These are phyloP conservation scores for Podila horticola DNA, from an alignment of 192 early-diverging fungal genomes.

Conservation along the genomic window DNA sequence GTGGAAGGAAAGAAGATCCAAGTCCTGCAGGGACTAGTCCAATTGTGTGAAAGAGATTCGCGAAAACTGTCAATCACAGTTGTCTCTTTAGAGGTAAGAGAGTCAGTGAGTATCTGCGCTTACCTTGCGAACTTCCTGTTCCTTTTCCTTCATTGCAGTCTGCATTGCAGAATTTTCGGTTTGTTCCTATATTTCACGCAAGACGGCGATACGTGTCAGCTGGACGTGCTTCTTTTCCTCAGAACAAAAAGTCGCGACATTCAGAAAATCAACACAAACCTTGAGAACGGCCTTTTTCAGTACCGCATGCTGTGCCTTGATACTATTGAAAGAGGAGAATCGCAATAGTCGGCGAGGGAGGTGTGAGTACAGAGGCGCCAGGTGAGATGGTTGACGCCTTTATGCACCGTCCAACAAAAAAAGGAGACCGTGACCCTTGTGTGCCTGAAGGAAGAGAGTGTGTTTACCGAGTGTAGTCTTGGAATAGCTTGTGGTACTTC, in stretches of 20 bases:
- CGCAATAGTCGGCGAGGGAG: background rate
- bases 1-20: conserved; percentile 68
- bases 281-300: conserved; percentile 68
- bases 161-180: conserved; percentile 58
- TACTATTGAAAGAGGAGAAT: conserved; percentile 23
- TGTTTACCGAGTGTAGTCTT: conserved; percentile 63
- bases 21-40: conserved; percentile 55
- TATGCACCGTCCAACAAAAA: background rate
- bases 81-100: too few relatives aligned
- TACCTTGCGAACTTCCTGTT: conserved; percentile 67
- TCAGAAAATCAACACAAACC: conserved; percentile 31
- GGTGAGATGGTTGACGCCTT: background rate
- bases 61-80: background rate
- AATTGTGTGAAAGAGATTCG: background rate
- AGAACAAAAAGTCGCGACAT: background rate
- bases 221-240: background rate
- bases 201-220: background rate
- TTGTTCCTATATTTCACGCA: conserved; percentile 58
- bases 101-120: background rate
- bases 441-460: too few relatives aligned
- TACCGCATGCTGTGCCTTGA: conserved; percentile 69
- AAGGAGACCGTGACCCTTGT: too few relatives aligned
- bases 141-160: conserved; percentile 64
- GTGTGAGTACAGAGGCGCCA: background rate
- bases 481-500: conserved; percentile 65